These are phyloP conservation scores for Phaeophleospora eucalypticola DNA, from an alignment of 2,329 filamentous ascomycete genomes.

Conservation along the genomic window DNA sequence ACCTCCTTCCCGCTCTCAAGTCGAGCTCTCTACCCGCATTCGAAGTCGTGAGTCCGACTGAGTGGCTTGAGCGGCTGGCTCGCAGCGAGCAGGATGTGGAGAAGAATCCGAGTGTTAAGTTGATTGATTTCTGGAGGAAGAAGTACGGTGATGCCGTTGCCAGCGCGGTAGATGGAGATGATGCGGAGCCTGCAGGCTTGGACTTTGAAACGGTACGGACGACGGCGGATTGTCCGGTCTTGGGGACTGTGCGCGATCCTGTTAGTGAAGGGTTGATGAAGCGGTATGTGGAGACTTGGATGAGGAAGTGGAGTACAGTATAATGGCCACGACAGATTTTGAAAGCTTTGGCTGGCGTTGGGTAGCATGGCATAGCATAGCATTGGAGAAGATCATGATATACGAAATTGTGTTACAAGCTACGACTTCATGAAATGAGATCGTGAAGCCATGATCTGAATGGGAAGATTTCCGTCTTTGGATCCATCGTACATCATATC, in stretches of 20 bases:
- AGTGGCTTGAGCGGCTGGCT: slow-evolving; percentile 15
- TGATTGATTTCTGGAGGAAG: slow-evolving; percentile 27
- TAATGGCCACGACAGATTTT: too few species aligned
- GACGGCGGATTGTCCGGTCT: slow-evolving; percentile 4
- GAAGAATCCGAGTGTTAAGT: slow-evolving; percentile 28
- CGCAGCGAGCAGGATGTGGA: slow-evolving; percentile 18
- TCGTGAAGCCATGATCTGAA: too few species aligned
- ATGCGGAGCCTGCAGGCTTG: slow-evolving; percentile 5
- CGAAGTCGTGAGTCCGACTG: slow-evolving; percentile 19
- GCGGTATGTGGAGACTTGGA: slow-evolving; percentile 12
- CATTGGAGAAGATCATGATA: too few species aligned
- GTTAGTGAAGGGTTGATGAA: slow-evolving; percentile 9
- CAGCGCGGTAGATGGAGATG: neutral
- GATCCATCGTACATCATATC: too few species aligned
- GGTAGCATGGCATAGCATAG: too few species aligned
- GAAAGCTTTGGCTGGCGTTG: too few species aligned
- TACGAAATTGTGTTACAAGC: too few species aligned
- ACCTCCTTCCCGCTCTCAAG: slow-evolving; percentile 22
- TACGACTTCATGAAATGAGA: too few species aligned
- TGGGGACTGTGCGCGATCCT: slow-evolving; percentile 7
- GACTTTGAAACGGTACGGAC: slow-evolving; percentile 11
- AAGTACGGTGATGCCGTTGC: slow-evolving; percentile 10
- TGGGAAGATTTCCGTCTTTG: too few species aligned
- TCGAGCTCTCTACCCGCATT: slow-evolving; percentile 17
- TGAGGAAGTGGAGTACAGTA: slow-evolving; percentile 8